phyloP scores from a whole-genome alignment of 2,329 filamentous ascomycete genomes.

The Dothistroma pini region DNA sequence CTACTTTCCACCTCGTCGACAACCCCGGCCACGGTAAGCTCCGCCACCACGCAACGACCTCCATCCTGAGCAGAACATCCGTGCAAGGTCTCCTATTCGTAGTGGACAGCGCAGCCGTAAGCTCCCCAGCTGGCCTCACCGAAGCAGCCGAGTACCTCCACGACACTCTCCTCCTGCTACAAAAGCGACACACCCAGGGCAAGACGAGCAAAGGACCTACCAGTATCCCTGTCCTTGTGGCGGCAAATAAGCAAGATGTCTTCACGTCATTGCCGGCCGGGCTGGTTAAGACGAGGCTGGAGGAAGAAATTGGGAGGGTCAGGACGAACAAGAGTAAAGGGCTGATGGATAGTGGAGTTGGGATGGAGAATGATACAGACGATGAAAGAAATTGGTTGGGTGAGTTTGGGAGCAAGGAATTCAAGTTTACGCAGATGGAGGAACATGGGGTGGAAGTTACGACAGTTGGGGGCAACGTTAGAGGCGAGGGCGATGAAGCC shows the following conservation, averaged over 20 bases:
- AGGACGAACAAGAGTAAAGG: slow-evolving; percentile 74
- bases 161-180: slow-evolving; percentile 78
- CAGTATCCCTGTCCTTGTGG: slow-evolving; percentile 72
- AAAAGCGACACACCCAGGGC: slow-evolving; percentile 62
- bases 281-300: slow-evolving; percentile 70
- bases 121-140: slow-evolving; percentile 52
- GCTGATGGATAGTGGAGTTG: slow-evolving; percentile 76
- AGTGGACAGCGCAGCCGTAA: slow-evolving; percentile 63
- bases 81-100: slow-evolving; percentile 78
- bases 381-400: slow-evolving; percentile 77
- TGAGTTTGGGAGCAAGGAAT: slow-evolving; percentile 70
- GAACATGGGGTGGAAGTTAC: slow-evolving; percentile 78
- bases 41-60: slow-evolving; percentile 62
- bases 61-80: slow-evolving; percentile 46
- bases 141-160: slow-evolving; percentile 82
- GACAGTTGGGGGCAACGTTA: slow-evolving; percentile 70
- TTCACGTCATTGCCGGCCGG: slow-evolving; percentile 84
- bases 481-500: slow-evolving; percentile 49
- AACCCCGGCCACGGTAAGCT: slow-evolving; percentile 96
- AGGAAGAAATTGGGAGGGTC: slow-evolving; percentile 76
- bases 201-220: slow-evolving; percentile 56
- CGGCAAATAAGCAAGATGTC: slow-evolving; percentile 92
- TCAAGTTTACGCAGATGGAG: slow-evolving; percentile 76
- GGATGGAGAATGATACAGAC: slow-evolving; percentile 60
- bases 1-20: slow-evolving; percentile 74